phyloP scores from a whole-genome alignment of 2,329 filamentous ascomycete genomes.

The Ophiocordyceps camponoti-leonardi region DNA sequence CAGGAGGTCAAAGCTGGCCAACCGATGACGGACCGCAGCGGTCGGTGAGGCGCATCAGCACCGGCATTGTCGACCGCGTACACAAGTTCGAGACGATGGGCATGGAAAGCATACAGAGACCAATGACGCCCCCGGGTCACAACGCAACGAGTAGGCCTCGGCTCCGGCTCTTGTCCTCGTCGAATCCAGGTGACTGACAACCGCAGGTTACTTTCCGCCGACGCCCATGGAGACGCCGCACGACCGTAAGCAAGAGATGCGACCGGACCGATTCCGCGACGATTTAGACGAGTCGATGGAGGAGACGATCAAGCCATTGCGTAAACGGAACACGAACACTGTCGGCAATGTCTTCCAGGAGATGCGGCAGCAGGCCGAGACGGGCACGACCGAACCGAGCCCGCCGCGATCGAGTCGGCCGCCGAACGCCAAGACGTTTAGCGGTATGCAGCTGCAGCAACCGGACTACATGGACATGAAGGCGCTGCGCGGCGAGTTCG shows the following conservation, averaged over 20 bases:
- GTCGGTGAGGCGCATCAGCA: constrained; percentile 33
- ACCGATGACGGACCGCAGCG: constrained; percentile 30
- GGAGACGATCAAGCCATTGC: constrained; percentile 43
- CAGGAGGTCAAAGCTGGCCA: constrained; percentile 27
- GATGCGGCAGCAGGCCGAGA: constrained; percentile 38
- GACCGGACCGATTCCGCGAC: constrained; percentile 36
- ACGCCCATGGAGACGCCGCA: constrained; percentile 51
- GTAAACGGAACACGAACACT: constrained; percentile 23
- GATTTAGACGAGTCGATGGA: constrained; percentile 50
- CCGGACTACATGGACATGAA: constrained; percentile 40
- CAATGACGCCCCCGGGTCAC: constrained; percentile 45
- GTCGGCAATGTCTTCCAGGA: constrained; percentile 39
- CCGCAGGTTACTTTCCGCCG: constrained; percentile 43
- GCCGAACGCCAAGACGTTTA: constrained; percentile 26
- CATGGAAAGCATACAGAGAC: constrained; percentile 27
- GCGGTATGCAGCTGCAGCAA: constrained; percentile 33
- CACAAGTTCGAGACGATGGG: constrained; percentile 39
- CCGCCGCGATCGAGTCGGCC: constrained; percentile 35
- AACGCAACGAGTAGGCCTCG: constrained; percentile 36
- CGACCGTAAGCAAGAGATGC: constrained; percentile 25
- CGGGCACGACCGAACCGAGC: constrained; percentile 30
- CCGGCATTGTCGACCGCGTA: constrained; percentile 42
- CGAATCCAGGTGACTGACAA: neutral
- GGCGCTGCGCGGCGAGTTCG: constrained; percentile 25
- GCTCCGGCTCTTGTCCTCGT: neutral